Evolutionary conservation across 164 flowering plant species (phyloP).

Genomic region (Aristolochia californica): DNA sequence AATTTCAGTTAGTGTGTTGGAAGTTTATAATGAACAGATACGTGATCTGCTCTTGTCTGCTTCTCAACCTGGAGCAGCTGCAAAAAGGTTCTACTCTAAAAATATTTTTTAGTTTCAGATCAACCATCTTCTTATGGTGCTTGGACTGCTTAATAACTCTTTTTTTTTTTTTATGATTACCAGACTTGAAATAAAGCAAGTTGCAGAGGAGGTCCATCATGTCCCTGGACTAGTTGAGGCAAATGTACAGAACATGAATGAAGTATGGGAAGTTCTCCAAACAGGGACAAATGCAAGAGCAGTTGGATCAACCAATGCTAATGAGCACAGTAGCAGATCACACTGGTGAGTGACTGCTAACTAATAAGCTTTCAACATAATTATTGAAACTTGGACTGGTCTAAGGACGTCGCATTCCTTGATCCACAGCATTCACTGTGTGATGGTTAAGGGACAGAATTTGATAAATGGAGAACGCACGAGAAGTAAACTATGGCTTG

Average conservation of each 20-base stretch:
- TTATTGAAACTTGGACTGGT: no score
- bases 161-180: not conserved
- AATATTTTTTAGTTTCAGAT: not conserved
- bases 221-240: slow-evolving; percentile 94
- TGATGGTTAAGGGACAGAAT: slow-evolving; percentile 91
- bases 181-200: slow-evolving; percentile 89
- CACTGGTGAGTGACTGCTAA: slow-evolving; percentile 54
- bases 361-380: not conserved
- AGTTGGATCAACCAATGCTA: slow-evolving; percentile 79
- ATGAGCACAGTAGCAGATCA: slow-evolving; percentile 94
- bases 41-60: slow-evolving; percentile 67
- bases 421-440: slow-evolving; percentile 75
- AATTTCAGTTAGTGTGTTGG: slow-evolving; percentile 78
- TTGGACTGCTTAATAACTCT: not conserved
- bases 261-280: slow-evolving; percentile 89
- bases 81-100: slow-evolving; percentile 48
- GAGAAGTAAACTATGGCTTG: slow-evolving; percentile 92
- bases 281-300: slow-evolving; percentile 92
- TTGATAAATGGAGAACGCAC: slow-evolving; percentile 81
- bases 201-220: slow-evolving; percentile 72
- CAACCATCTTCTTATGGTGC: not conserved
- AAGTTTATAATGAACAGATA: slow-evolving; percentile 96
- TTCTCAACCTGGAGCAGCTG: slow-evolving; percentile 44
- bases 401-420: slow-evolving; percentile 4
- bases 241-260: slow-evolving; percentile 55